Evolutionary conservation across 179 eudicot species (phyloP).

Genomic region (Silene vulgaris): DNA sequence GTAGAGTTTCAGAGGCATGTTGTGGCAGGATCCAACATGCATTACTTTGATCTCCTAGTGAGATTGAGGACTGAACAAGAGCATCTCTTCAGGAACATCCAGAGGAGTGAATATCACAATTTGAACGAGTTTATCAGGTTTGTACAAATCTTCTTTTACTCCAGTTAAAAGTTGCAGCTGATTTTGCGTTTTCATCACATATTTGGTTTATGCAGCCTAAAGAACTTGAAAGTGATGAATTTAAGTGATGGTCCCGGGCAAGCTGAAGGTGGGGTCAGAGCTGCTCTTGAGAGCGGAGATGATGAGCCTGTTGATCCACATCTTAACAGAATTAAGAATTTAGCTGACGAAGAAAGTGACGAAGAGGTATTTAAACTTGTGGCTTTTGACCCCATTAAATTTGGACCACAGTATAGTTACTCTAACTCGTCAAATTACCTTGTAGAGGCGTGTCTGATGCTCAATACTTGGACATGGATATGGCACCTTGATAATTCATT

Average conservation of each 20-base stretch:
- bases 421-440: neutral
- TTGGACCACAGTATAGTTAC: neutral
- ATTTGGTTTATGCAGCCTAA: constrained; percentile 46
- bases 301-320: constrained; percentile 93
- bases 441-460: neutral
- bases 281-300: constrained; percentile 55
- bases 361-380: constrained; percentile 57
- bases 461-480: neutral
- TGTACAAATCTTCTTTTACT: constrained; percentile 6
- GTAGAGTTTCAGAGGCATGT: constrained; percentile 94
- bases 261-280: constrained; percentile 51
- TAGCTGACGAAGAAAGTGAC: constrained; percentile 82
- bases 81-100: constrained; percentile 92
- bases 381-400: neutral
- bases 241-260: constrained; percentile 36
- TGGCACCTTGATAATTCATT: neutral
- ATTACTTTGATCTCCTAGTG: constrained; percentile 89
- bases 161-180: neutral
- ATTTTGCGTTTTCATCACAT: constrained; percentile 10
- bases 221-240: constrained; percentile 78
- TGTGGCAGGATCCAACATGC: constrained; percentile 97
- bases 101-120: constrained; percentile 84
- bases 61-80: constrained; percentile 84
- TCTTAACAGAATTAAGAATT: constrained; percentile 80
- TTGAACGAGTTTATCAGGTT: constrained; percentile 81